Evolutionary conservation across 139 green algal genomes (phyloP).

Genomic region (Chlorella sp.): DNA sequence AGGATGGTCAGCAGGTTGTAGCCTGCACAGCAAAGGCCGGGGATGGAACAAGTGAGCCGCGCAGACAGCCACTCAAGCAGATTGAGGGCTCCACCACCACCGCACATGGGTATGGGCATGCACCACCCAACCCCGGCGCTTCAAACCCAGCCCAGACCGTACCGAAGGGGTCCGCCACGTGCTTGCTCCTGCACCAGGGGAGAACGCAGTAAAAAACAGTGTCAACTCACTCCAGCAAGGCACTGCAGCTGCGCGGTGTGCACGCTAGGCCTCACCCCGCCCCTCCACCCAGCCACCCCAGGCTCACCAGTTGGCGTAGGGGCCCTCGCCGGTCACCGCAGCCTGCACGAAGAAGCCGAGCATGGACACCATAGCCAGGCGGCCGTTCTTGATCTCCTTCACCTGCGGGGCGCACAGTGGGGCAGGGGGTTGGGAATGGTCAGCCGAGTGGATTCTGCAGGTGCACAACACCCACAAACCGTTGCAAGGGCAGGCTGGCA

Average conservation of each 20-base stretch:
- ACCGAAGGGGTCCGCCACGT: slow-evolving; percentile 87
- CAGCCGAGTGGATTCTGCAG: too few species aligned
- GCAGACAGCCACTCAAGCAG: neutral
- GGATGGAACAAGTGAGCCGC: neutral
- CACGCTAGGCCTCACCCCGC: too few species aligned
- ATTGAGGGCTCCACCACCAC: neutral
- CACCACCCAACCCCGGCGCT: slow-evolving; percentile 20
- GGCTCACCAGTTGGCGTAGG: slow-evolving; percentile 92
- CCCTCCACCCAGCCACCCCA: too few species aligned
- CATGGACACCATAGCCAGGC: slow-evolving; percentile 92
- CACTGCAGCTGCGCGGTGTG: too few species aligned
- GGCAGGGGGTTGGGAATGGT: neutral
- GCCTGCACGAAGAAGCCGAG: slow-evolving; percentile 84
- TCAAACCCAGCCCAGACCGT: slow-evolving; percentile 96
- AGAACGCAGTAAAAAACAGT: neutral
- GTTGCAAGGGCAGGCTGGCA: too few species aligned
- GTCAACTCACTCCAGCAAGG: too few species aligned
- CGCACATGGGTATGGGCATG: too few species aligned
- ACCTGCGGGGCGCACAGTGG: slow-evolving; percentile 51
- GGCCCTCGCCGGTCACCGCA: slow-evolving; percentile 93
- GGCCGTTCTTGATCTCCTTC: slow-evolving; percentile 99
- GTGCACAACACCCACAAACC: too few species aligned
- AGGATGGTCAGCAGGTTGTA: slow-evolving; percentile 67
- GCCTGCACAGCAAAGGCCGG: slow-evolving; percentile 42
- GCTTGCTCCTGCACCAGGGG: neutral